phyloP scores from a whole-genome alignment of 495 filamentous ascomycete genomes.

The Lepraria neglecta region DNA sequence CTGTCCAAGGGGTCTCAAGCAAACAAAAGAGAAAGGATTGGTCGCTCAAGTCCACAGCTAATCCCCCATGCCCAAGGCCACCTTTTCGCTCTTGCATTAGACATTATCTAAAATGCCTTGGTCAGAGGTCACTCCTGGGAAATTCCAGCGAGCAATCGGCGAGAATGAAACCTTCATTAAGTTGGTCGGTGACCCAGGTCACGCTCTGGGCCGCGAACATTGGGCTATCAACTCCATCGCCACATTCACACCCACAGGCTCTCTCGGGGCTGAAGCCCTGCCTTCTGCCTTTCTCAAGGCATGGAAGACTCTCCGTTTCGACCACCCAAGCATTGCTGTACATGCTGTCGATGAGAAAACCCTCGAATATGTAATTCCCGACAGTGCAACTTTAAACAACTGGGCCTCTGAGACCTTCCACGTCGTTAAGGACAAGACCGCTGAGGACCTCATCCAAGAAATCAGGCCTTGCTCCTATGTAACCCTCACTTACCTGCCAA shows the following conservation, averaged over 20 bases:
- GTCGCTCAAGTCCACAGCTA: no score
- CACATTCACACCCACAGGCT: conserved; percentile 12
- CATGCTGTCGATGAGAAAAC: conserved; percentile 21
- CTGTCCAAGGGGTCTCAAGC: no score
- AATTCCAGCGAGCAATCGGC: conserved; percentile 26
- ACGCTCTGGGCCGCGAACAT: conserved; percentile 23
- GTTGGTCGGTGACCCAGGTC: conserved; percentile 26
- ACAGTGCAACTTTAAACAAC: conserved; percentile 21
- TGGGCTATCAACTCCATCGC: conserved; percentile 26
- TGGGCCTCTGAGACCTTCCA: conserved; percentile 31
- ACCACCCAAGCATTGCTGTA: conserved; percentile 33
- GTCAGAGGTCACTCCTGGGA: conserved; percentile 17
- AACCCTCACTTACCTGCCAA: conserved; percentile 27
- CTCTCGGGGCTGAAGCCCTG: neutral
- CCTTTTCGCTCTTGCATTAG: no score
- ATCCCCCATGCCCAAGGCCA: no score
- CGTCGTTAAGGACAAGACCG: conserved; percentile 25
- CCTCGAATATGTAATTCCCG: conserved; percentile 29
- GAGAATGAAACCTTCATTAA: conserved; percentile 33
- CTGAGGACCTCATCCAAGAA: conserved; percentile 26
- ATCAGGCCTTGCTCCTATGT: conserved; percentile 23
- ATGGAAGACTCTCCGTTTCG: conserved; percentile 33
- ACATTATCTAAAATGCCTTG: conserved; percentile 28
- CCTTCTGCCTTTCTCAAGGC: neutral
- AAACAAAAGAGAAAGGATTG: no score